Percentiles rank a stretch among this genome's conserved stretches.
These are phyloP conservation scores for Neofusicoccum laricinum DNA, from an alignment of 2,329 filamentous ascomycete genomes.

Conservation along the genomic window DNA sequence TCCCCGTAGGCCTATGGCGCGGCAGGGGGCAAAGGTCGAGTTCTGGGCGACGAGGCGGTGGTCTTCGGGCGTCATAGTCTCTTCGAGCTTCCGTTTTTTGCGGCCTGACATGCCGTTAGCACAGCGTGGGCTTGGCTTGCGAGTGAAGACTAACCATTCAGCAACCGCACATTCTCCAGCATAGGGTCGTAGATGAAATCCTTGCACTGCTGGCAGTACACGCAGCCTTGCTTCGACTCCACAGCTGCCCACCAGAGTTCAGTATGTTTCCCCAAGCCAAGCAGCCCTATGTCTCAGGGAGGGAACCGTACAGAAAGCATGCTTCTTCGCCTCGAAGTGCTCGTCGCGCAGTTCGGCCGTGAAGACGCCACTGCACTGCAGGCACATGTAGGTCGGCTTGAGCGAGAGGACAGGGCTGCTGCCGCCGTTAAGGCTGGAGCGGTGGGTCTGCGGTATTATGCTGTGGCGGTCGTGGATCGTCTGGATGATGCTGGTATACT, in stretches of 20 bases:
- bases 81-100: slow-evolving; percentile 74
- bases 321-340: slow-evolving; percentile 67
- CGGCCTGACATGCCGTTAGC: slow-evolving; percentile 21
- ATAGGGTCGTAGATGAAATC: slow-evolving; percentile 82
- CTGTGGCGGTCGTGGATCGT: slow-evolving; percentile 67
- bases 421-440: slow-evolving; percentile 45
- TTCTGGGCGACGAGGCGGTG: slow-evolving; percentile 75
- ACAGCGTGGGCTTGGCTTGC: not conserved
- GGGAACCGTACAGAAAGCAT: slow-evolving; percentile 64
- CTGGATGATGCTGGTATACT: slow-evolving; percentile 70
- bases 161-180: slow-evolving; percentile 69
- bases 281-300: not conserved
- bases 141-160: slow-evolving; percentile 56
- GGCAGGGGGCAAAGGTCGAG: slow-evolving; percentile 75
- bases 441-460: slow-evolving; percentile 64
- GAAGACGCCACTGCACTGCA: slow-evolving; percentile 70
- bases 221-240: slow-evolving; percentile 69
- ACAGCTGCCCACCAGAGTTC: slow-evolving; percentile 56
- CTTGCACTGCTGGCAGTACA: slow-evolving; percentile 79
- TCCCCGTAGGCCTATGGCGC: slow-evolving; percentile 82
- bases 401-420: slow-evolving; percentile 59
- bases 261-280: not conserved
- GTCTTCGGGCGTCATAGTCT: slow-evolving; percentile 62
- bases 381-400: slow-evolving; percentile 57
- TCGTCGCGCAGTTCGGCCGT: slow-evolving; percentile 62